These are phyloP conservation scores for Picea abies DNA, from an alignment of 83 land plant genomes.

Conservation along the genomic window DNA sequence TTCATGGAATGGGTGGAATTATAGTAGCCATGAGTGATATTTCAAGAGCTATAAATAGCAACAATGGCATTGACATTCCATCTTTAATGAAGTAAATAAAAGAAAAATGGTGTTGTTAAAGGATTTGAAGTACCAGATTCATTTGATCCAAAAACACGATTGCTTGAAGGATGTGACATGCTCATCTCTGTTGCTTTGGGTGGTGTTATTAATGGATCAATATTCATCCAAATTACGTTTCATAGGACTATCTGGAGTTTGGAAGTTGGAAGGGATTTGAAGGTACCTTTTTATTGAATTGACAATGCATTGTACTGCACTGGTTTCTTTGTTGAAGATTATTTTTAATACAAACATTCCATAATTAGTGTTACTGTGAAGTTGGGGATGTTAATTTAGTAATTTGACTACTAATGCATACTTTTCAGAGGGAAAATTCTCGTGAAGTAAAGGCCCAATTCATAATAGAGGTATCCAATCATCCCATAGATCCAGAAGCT, in stretches of 20 bases:
- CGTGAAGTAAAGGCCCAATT: constrained; percentile 79
- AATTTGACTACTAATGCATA: neutral
- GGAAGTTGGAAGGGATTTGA: neutral
- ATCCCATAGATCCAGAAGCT: constrained; percentile 95
- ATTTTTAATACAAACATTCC: too few relatives aligned
- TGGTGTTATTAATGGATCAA: constrained; percentile 77
- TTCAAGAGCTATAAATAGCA: constrained; percentile 80
- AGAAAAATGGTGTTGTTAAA: constrained; percentile 53
- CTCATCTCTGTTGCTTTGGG: constrained; percentile 93
- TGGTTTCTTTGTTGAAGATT: neutral
- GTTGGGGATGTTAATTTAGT: neutral
- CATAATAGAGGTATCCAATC: constrained; percentile 91
- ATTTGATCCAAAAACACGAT: constrained; percentile 64
- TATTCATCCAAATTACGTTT: neutral
- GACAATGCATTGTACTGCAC: too few relatives aligned
- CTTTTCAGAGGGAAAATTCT: constrained; percentile 75
- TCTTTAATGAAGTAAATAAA: constrained; percentile 46
- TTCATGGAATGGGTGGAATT: constrained; percentile 79
- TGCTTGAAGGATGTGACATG: constrained; percentile 87
- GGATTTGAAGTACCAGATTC: constrained; percentile 67
- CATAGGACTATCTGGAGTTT: neutral
- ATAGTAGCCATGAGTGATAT: constrained; percentile 86
- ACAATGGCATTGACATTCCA: constrained; percentile 70
- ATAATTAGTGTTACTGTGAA: neutral
- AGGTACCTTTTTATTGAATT: neutral